A percentile compares a stretch with the other conserved stretches of the same genome.
Conservation (phyloP, 768 basidiomycete species). For the Candolleomyces aberdarensis region DNA sequence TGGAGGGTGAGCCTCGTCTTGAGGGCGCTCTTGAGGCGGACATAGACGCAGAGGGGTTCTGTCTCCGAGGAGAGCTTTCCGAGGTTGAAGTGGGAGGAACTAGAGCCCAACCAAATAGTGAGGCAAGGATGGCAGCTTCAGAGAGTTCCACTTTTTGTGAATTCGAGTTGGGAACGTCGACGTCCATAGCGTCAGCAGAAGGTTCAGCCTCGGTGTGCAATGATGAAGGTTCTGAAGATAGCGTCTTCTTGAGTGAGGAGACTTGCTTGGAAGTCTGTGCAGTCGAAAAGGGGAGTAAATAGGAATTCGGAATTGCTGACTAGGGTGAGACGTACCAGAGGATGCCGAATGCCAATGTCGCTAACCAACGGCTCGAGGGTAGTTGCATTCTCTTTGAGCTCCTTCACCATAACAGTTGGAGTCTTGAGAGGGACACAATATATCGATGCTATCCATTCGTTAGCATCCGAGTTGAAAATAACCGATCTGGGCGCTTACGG, state of each 20-base stretch:
- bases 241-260: constrained; percentile 44
- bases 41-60: background rate
- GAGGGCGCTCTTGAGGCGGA: background rate
- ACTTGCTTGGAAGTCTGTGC: constrained; percentile 57
- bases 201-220: background rate
- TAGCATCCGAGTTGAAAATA: background rate
- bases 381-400: constrained; percentile 54
- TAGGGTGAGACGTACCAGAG: constrained; percentile 50
- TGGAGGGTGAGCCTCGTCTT: constrained; percentile 7
- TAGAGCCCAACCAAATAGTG: constrained; percentile 51
- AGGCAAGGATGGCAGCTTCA: constrained; percentile 40
- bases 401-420: constrained; percentile 57
- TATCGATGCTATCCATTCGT: constrained; percentile 46
- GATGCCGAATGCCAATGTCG: constrained; percentile 63
- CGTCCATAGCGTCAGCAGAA: constrained; percentile 10
- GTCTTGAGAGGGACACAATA: constrained; percentile 74
- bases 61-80: background rate
- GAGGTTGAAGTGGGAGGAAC: constrained; percentile 30
- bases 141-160: constrained; percentile 24
- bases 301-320: background rate
- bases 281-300: constrained; percentile 2
- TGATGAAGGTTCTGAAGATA: constrained; percentile 29
- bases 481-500: constrained; percentile 39
- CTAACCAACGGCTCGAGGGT: constrained; percentile 50
- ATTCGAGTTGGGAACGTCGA: constrained; percentile 14